phyloP scores from a whole-genome alignment of 148 eudicot genomes.

The Suaeda aralocaspica region DNA sequence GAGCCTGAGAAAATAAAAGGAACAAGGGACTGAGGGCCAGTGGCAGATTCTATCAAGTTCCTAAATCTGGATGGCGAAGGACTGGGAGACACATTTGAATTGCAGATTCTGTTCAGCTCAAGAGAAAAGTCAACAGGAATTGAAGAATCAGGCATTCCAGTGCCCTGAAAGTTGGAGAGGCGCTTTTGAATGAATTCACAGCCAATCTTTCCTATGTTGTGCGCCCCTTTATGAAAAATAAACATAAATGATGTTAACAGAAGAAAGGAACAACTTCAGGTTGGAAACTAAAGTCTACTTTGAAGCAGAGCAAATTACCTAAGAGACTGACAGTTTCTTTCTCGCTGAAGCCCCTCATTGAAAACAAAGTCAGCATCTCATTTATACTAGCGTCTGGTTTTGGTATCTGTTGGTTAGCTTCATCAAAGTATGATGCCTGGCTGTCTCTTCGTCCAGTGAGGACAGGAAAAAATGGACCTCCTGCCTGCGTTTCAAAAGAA shows the following conservation, averaged over 20 bases:
- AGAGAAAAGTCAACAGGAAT: slow-evolving; percentile 30
- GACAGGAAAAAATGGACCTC: slow-evolving; percentile 35
- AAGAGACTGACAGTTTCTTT: slow-evolving; percentile 35
- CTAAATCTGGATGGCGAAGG: slow-evolving; percentile 25
- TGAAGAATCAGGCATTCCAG: slow-evolving; percentile 37
- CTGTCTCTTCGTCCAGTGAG: slow-evolving; percentile 38
- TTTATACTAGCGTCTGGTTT: slow-evolving; percentile 28
- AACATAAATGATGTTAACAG: neutral
- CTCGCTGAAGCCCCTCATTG: slow-evolving; percentile 35
- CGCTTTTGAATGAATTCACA: slow-evolving; percentile 37
- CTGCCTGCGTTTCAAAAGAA: slow-evolving; percentile 15
- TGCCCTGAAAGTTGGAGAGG: slow-evolving; percentile 28
- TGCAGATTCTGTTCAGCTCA: slow-evolving; percentile 30
- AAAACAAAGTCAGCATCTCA: slow-evolving; percentile 25
- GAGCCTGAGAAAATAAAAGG: slow-evolving; percentile 31
- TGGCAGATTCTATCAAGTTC: slow-evolving; percentile 21
- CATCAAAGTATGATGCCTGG: slow-evolving; percentile 23
- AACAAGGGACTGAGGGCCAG: slow-evolving; percentile 18
- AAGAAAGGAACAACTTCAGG: neutral
- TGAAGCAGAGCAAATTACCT: slow-evolving; percentile 27
- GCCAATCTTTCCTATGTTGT: slow-evolving; percentile 48
- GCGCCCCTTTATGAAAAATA: slow-evolving; percentile 32
- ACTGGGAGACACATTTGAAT: slow-evolving; percentile 20
- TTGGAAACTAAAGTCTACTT: neutral
- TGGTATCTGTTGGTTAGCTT: slow-evolving; percentile 29